Conservation (phyloP, 2,329 filamentous ascomycete species). For the Aspergillus carbonarius region DNA sequence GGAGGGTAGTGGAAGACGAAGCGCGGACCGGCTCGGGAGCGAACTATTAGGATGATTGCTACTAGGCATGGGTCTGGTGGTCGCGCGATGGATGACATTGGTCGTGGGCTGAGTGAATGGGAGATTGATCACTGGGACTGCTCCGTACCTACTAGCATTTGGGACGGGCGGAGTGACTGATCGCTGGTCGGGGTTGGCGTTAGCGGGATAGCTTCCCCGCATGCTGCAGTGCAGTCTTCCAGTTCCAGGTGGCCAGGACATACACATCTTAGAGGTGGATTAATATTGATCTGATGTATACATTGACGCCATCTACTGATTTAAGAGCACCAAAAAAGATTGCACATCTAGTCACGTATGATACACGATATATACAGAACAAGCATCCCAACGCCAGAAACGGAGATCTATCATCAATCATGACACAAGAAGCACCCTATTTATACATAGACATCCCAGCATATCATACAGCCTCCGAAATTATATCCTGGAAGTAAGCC, state of each 20-base stretch:
- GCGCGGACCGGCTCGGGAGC: slow-evolving; percentile 73
- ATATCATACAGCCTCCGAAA: slow-evolving; percentile 3
- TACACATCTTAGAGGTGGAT: no score
- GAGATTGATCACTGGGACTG: slow-evolving; percentile 13
- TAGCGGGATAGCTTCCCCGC: slow-evolving; percentile 19
- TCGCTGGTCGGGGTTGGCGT: slow-evolving; percentile 4
- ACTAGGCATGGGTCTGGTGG: slow-evolving; percentile 59
- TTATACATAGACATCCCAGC: neutral
- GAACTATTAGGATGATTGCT: slow-evolving; percentile 71
- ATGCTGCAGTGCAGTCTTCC: slow-evolving; percentile 3
- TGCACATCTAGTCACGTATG: neutral
- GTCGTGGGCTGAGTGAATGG: slow-evolving; percentile 1
- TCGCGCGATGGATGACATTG: slow-evolving; percentile 48
- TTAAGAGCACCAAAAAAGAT: neutral
- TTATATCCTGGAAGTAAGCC: neutral
- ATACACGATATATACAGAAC: slow-evolving; percentile 1
- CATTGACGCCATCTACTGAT: neutral
- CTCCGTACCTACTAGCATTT: no score
- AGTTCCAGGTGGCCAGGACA: no score
- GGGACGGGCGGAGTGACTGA: neutral
- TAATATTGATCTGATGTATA: neutral
- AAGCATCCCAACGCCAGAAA: neutral
- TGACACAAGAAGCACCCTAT: neutral
- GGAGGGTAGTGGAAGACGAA: slow-evolving; percentile 89
- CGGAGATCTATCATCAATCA: slow-evolving; percentile 2